Percentiles rank a stretch among this genome's conserved stretches.
These are phyloP conservation scores for Mucor mucedo DNA, from an alignment of 371 early-diverging fungal species.

Conservation along the genomic window DNA sequence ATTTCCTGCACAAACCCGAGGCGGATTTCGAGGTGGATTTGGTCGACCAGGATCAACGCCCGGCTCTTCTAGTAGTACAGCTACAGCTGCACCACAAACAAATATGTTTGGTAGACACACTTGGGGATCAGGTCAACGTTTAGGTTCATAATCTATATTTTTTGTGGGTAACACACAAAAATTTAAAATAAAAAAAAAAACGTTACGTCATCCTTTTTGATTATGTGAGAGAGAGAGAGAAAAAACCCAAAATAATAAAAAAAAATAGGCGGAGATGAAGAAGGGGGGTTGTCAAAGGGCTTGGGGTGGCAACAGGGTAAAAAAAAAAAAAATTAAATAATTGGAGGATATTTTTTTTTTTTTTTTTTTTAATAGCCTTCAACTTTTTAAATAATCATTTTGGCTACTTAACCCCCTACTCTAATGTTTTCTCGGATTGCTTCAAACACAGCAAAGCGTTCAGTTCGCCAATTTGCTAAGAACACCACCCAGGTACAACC, in stretches of 20 bases:
- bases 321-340: background rate
- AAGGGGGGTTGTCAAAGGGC: slow-evolving; percentile 6
- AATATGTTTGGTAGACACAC: slow-evolving; percentile 40
- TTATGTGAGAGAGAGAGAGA: too few species aligned
- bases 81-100: too few species aligned
- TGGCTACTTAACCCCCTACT: slow-evolving; percentile 33
- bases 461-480: slow-evolving; percentile 50
- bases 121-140: slow-evolving; percentile 56
- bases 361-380: slow-evolving; percentile 10
- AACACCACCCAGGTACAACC: slow-evolving; percentile 44
- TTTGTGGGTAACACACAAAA: too few species aligned
- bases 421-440: slow-evolving; percentile 61
- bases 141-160: slow-evolving; percentile 36
- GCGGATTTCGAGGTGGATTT: slow-evolving; percentile 21
- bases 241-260: background rate
- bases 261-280: slow-evolving; percentile 8
- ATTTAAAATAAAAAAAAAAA: slow-evolving; percentile 1
- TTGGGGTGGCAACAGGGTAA: slow-evolving; percentile 3
- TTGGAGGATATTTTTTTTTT: background rate
- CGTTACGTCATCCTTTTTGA: slow-evolving; percentile 11
- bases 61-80: too few species aligned
- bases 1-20: slow-evolving; percentile 40
- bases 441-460: slow-evolving; percentile 48
- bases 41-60: background rate
- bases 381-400: slow-evolving; percentile 14